Evolutionary conservation across 2,329 filamentous ascomycete genomes (phyloP), one percentile per base, ranked within the genome.

Genomic region (Ophiocordyceps polyrhachis-furcata): DNA sequence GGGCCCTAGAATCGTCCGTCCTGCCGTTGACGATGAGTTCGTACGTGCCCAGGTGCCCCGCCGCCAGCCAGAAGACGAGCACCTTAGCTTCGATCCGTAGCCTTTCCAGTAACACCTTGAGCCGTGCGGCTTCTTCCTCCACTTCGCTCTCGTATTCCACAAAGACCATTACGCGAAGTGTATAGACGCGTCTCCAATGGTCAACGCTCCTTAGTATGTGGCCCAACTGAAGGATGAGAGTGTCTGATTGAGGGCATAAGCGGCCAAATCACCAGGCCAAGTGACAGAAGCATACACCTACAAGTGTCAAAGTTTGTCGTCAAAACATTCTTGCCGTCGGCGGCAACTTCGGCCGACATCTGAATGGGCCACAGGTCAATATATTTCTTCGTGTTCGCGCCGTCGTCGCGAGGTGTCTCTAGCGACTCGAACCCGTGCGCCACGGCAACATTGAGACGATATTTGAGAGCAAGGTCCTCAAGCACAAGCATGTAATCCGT

Each of bases 221-320:
- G 0, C 87, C 86, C 11, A 93, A 69, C 53, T 93, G 85, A 4
- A 93, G 67, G 47, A 93, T 91, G n/a, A 93, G 67, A 0, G 85
- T 79, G 53, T 80, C 73, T 76, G 31, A 13, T 12, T 5, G 15
- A 14, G n/a, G 9, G 6, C n/a, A 38, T 41, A 5, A 41, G 38
- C 38, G 11, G 20, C 19, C 8, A 20, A 20, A 5, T n/a, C n/a
- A n/a, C n/a, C n/a, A 12, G 9, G 17, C 8, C 2, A 32, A 32
- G 9, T 3, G 19, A 38, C 35, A 38, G 35, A 19, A 19, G 15
- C 12, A 5, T 23, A 19, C 13, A 60, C 73, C 62, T 76, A 71
- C 87, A 93, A 0, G 86, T 93, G 58, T 93, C 86, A 58, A 93
- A 93, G 51, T 93, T 93, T 0, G 83, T 91, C 0, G 86, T 93